Base-by-base conservation (phyloP, 2,329 filamentous ascomycete genomes). In the Tolypocladium ovalisporum region DNA sequence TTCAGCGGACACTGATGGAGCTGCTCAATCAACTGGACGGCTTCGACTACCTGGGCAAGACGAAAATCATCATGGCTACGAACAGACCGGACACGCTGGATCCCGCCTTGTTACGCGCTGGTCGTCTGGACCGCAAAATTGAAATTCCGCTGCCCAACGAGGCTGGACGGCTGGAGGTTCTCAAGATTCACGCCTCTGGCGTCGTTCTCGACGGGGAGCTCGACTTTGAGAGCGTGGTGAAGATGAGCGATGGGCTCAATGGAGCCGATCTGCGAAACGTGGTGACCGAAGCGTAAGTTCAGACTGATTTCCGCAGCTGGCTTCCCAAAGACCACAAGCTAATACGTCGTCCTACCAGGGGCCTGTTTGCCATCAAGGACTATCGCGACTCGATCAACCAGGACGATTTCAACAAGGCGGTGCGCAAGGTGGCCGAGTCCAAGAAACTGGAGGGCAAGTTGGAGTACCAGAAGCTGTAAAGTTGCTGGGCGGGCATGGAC, bases 11-110 rank as follows among this genome's bases (percentile, higher is more conserved):
- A 39, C 79, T 99, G 59, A 99, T 99, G 94, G 94, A 99, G 74
- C 82, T 99, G 57, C 87, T 99, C 61, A 99, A 99, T 76, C 94
- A 99, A 75, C 85, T 99, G 56, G 94, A 99, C 71, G 94, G 95
- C 64, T 99, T 99, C 78, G 94, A 99, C 76, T 99, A 99, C 76
- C 82, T 99, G 40, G 94, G 95, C 66, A 97, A 99, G 81, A 99
- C 94, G 57, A 99, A 99, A 80, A 99, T 99, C 72, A 99, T 99
- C 78, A 99, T 99, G 95, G 94, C 92, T 40, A 97, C 94, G 59
- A 99, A 99, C 80, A 83, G 94, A 75, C 94, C 93, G 17, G 93
- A 97, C 73, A 97, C 93, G 1, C 84, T 99, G 54, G 93, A 99
- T 70, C 93, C 93, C 37, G 93, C 93, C 1, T 79, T 99, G 66